These are phyloP conservation scores for Phaeosphaeriaceae sp. DNA, from an alignment of 2,329 filamentous ascomycete genomes.

Conservation along the genomic window DNA sequence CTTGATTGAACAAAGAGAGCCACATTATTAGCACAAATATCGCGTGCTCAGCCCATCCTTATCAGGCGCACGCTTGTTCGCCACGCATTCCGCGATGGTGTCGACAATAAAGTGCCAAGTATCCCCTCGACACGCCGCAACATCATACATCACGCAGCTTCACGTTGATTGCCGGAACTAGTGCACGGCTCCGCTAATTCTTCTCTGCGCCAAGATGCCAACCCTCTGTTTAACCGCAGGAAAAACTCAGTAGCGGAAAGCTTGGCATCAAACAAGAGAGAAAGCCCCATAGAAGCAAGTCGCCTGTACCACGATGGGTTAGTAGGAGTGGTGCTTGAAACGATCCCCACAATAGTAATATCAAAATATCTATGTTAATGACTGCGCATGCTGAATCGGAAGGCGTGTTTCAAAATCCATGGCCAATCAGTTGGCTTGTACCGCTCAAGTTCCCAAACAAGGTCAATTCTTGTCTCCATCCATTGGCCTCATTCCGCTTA, in stretches of 20 bases:
- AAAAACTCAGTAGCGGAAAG: slow-evolving; percentile 19
- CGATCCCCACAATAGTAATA: slow-evolving; percentile 26
- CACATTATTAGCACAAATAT: neutral
- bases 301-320: slow-evolving; percentile 11
- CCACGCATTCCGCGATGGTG: slow-evolving; percentile 1
- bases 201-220: slow-evolving; percentile 17
- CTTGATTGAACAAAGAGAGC: neutral
- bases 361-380: slow-evolving; percentile 32
- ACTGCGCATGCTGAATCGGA: slow-evolving; percentile 21
- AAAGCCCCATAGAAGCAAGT: slow-evolving; percentile 13
- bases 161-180: slow-evolving; percentile 12
- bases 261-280: slow-evolving; percentile 18
- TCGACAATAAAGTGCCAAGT: slow-evolving; percentile 8
- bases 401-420: slow-evolving; percentile 24
- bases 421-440: slow-evolving; percentile 16
- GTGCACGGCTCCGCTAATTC: slow-evolving; percentile 13
- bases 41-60: slow-evolving; percentile 3
- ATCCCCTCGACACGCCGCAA: slow-evolving; percentile 3
- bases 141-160: slow-evolving; percentile 12
- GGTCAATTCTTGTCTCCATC: neutral
- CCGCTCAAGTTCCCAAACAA: neutral
- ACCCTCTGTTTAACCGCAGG: slow-evolving; percentile 23
- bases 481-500: slow-evolving; percentile 5
- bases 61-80: neutral
- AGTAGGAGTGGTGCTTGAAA: slow-evolving; percentile 11